Percentiles rank a stretch among this genome's conserved stretches.
These are phyloP conservation scores for Sporothrix globosa DNA, from an alignment of 2,329 filamentous ascomycete species.

Conservation along the genomic window DNA sequence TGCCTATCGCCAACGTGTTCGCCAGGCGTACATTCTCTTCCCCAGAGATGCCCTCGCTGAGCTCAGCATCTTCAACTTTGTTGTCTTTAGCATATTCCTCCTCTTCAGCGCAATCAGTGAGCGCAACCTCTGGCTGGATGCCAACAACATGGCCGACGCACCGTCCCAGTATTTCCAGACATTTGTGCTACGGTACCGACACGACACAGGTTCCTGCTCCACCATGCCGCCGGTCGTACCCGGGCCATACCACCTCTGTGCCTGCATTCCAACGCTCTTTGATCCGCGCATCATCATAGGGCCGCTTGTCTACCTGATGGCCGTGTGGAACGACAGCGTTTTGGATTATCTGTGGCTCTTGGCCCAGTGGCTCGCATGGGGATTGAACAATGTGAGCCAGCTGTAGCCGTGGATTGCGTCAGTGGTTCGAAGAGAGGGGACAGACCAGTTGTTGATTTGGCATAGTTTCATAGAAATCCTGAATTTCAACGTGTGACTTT, in stretches of 20 bases:
- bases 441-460: background rate
- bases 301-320: background rate
- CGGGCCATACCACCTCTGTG: background rate
- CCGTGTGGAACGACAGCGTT: background rate
- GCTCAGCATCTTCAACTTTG: background rate
- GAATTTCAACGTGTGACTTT: background rate
- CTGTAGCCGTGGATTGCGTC: background rate
- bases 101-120: background rate
- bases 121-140: constrained; percentile 18
- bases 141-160: constrained; percentile 5
- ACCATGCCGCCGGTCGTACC: background rate
- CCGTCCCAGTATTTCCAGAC: background rate
- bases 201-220: background rate
- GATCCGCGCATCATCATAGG: background rate
- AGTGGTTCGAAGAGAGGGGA: background rate
- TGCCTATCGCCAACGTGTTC: background rate
- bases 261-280: background rate
- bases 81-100: background rate
- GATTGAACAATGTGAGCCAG: background rate
- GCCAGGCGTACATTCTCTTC: background rate
- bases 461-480: too few species aligned
- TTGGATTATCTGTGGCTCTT: background rate
- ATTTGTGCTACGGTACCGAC: background rate
- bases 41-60: constrained; percentile 7
- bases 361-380: background rate